Evolutionary conservation across 306 rosid species (phyloP).

Genomic region (Quercus parvula): DNA sequence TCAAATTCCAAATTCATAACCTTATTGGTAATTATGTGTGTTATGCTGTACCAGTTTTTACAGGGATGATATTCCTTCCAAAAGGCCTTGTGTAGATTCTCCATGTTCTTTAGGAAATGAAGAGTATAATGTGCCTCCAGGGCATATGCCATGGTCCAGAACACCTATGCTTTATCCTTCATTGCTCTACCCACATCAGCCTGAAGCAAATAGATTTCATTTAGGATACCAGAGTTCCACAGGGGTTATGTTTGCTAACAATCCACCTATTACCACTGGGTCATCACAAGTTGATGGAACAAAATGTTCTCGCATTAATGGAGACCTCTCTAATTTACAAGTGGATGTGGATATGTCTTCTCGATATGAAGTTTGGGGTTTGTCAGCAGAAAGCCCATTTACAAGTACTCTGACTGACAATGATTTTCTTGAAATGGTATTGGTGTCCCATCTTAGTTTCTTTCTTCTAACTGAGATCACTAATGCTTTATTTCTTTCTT

Average conservation of each 20-base stretch:
- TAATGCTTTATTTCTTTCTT: background rate
- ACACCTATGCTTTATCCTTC: constrained; percentile 51
- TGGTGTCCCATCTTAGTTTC: background rate
- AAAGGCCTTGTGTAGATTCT: constrained; percentile 40
- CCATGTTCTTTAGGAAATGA: constrained; percentile 44
- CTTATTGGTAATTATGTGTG: constrained; percentile 16
- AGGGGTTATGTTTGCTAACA: constrained; percentile 32
- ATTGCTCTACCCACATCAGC: constrained; percentile 44
- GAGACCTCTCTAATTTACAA: constrained; percentile 29
- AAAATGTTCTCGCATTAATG: constrained; percentile 32
- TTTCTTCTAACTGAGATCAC: background rate
- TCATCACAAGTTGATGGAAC: constrained; percentile 37
- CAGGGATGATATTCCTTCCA: constrained; percentile 39
- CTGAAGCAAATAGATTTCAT: constrained; percentile 41
- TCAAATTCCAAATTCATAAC: constrained; percentile 9
- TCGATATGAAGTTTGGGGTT: constrained; percentile 45
- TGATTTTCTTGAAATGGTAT: constrained; percentile 79
- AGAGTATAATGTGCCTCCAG: constrained; percentile 33
- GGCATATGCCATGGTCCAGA: constrained; percentile 49
- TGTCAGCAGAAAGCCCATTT: constrained; percentile 47
- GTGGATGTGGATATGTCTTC: constrained; percentile 41
- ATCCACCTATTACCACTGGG: constrained; percentile 21
- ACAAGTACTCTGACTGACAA: constrained; percentile 61
- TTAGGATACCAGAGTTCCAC: constrained; percentile 40
- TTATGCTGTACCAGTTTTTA: constrained; percentile 40